Conservation (phyloP, 495 filamentous ascomycete genomes). For the Darksidea phi region DNA sequence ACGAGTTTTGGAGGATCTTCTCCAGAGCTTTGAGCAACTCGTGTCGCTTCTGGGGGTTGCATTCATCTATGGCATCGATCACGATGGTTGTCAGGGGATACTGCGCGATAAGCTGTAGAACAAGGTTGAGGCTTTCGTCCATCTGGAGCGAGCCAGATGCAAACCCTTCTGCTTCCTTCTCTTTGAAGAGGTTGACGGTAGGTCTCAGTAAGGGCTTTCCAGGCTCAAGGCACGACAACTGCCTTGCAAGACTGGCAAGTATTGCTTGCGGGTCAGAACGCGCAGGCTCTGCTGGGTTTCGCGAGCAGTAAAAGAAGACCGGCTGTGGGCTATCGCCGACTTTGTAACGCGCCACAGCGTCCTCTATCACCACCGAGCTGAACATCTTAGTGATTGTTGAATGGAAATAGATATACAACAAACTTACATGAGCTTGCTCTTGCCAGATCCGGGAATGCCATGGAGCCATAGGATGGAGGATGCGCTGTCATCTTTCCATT, state of each 20-base stretch:
- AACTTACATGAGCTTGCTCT: constrained; percentile 38
- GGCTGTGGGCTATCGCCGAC: constrained; percentile 20
- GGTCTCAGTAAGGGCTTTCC: constrained; percentile 16
- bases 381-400: constrained; percentile 7
- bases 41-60: constrained; percentile 38
- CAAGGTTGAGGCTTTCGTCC: constrained; percentile 13
- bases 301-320: constrained; percentile 33
- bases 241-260: constrained; percentile 16
- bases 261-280: constrained; percentile 17
- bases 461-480: constrained; percentile 42
- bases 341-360: constrained; percentile 13
- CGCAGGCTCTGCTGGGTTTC: constrained; percentile 22
- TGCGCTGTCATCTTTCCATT: constrained; percentile 37
- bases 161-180: constrained; percentile 12
- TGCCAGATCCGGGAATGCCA: constrained; percentile 42
- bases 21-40: constrained; percentile 42
- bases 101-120: constrained; percentile 18
- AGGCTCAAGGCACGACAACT: constrained; percentile 14
- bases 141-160: constrained; percentile 12
- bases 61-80: constrained; percentile 53
- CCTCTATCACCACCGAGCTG: constrained; percentile 34
- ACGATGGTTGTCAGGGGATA: constrained; percentile 42
- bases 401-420: background rate
- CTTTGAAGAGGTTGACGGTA: constrained; percentile 7
- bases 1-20: constrained; percentile 35